Base-by-base conservation (phyloP, 192 early-diverging fungal species). In the Coemansia sp. region DNA sequence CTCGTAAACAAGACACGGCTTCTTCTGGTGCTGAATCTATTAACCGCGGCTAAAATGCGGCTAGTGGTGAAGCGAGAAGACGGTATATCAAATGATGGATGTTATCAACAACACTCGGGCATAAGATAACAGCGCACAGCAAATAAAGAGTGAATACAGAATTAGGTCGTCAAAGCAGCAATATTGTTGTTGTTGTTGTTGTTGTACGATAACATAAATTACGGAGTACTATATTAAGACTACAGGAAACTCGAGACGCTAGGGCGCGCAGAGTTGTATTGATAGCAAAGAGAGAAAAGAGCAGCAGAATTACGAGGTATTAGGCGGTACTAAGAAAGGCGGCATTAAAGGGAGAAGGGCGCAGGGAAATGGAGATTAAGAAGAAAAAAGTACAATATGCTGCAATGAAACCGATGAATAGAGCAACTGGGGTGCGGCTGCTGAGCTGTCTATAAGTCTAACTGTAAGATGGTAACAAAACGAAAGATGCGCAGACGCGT, bases 381-480 rank as follows among this genome's bases (percentile, higher is more conserved):
- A 36, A 32, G 35, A 17, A 17, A 57, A 57, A 57, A 36, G 55
- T 61, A 70, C 58, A 76, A 54, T 54, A 58, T 45, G 56, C 54
- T 41, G 62, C 45, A 58, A 56, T 33, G 19, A 25, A 34, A 62
- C 61, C 53, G 33, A 19, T n/a, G 34, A 57, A 15, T 19, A 35
- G 55, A 57, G 33, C 33, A 38, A 36, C 34, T n/a, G 11, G 23
- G 32, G 11, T 40, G 42, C 13, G 55, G 55, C 55, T 9, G 55
- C 17, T 57, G 23, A n/a, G 33, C 55, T 63, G 52, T 29, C 60
- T 70, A 70, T 70, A 70, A 56, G 67, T 33, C 55, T 20, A 36
- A 9, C 55, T 19, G 55, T 36, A 11, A 33, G 11, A 57, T 34
- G 23, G 13, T 7, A 52, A 25, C 49, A 52, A 52, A 25, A 52